A percentile compares a stretch with the other conserved stretches of the same genome.
These are phyloP conservation scores for Mycena crocata DNA, from an alignment of 768 basidiomycete species.

Conservation along the genomic window DNA sequence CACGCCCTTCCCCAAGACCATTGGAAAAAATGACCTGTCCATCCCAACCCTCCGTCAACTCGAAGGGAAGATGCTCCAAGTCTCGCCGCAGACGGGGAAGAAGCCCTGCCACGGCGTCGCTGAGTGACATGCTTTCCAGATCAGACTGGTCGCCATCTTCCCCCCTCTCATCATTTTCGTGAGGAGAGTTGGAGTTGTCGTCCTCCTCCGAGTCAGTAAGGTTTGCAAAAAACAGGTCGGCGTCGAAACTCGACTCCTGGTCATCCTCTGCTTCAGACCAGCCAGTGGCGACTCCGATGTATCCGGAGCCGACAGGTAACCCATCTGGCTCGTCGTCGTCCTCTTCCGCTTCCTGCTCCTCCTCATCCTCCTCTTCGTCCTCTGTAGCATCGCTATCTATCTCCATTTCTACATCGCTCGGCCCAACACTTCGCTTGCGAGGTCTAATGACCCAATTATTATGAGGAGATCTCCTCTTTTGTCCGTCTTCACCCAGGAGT, in stretches of 20 bases:
- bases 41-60: conserved; percentile 79
- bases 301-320: conserved; percentile 49
- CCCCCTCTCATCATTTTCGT: conserved; percentile 65
- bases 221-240: conserved; percentile 86
- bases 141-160: conserved; percentile 63
- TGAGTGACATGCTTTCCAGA: conserved; percentile 47
- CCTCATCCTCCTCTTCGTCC: conserved; percentile 70
- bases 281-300: conserved; percentile 75
- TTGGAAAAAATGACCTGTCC: conserved; percentile 82
- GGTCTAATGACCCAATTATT: conserved; percentile 78
- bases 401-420: conserved; percentile 73
- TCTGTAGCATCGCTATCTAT: conserved; percentile 67
- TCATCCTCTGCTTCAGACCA: conserved; percentile 88
- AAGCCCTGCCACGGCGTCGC: conserved; percentile 42
- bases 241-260: conserved; percentile 84
- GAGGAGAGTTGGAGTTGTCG: conserved; percentile 45
- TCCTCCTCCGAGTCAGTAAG: conserved; percentile 68
- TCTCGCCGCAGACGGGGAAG: conserved; percentile 45
- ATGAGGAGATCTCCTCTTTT: conserved; percentile 53
- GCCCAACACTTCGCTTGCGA: conserved; percentile 76
- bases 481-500: conserved; percentile 63
- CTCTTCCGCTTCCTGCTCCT: conserved; percentile 52
- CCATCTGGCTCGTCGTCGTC: conserved; percentile 63
- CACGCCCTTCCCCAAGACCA: conserved; percentile 64
- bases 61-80: conserved; percentile 63